A percentile compares a stretch with the other conserved stretches of the same genome.
These are phyloP conservation scores for Exophiala aquamarina DNA, from an alignment of 2,329 filamentous ascomycete species.

Conservation along the genomic window DNA sequence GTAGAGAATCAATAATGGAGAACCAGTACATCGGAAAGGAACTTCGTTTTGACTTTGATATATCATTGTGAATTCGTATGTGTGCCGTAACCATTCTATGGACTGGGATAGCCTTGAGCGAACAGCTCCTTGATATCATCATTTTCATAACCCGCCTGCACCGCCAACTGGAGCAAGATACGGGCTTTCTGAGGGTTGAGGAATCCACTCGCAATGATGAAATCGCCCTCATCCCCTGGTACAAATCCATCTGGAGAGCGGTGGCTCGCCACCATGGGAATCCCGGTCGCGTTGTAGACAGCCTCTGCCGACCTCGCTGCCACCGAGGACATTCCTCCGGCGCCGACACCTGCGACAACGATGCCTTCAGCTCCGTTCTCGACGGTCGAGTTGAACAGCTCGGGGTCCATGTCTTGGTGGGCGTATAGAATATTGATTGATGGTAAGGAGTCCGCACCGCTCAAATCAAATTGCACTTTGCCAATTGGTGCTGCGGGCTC, in stretches of 20 bases:
- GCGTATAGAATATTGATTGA: slow-evolving; percentile 1
- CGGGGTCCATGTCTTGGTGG: slow-evolving; percentile 5
- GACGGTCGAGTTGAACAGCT: slow-evolving; percentile 1
- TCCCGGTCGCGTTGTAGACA: slow-evolving; percentile 1
- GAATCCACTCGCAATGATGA: slow-evolving; percentile 2
- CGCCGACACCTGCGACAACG: not conserved
- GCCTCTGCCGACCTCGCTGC: not conserved
- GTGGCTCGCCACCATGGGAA: slow-evolving; percentile 1
- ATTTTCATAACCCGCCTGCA: not conserved
- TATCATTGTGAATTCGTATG: too few species aligned
- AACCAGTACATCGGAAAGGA: too few species aligned
- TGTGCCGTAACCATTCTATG: not conserved
- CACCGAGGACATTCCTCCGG: not conserved
- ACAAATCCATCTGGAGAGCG: not conserved
- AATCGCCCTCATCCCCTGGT: not conserved
- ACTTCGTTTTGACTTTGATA: too few species aligned
- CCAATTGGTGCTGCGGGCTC: slow-evolving; percentile 50
- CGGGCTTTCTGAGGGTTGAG: slow-evolving; percentile 2
- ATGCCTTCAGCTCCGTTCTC: slow-evolving; percentile 1
- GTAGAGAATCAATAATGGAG: too few species aligned
- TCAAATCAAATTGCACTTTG: slow-evolving; percentile 29
- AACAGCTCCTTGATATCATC: not conserved
- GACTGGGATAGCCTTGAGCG: not conserved
- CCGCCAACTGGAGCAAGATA: not conserved
- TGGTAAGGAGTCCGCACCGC: not conserved